Conservation (phyloP, 1,284 basidiomycete genomes). For the Irpex sp. region DNA sequence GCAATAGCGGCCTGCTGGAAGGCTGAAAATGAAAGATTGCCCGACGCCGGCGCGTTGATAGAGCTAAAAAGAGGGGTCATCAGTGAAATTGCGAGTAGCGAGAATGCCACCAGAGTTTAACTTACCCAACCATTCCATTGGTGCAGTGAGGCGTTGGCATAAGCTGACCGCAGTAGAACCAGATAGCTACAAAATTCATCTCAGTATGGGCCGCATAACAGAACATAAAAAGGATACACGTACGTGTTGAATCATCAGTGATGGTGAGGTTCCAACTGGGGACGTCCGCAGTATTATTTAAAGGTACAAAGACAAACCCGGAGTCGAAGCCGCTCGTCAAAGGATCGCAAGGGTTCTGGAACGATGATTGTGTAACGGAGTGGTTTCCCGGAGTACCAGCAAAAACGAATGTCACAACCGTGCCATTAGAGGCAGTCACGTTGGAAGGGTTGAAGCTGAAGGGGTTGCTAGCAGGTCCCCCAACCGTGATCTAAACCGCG, state of each 20-base stretch:
- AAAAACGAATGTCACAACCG: constrained; percentile 44
- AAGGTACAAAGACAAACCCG: constrained; percentile 31
- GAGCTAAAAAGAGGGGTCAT: constrained; percentile 25
- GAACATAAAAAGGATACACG: constrained; percentile 11
- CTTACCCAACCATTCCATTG: constrained; percentile 36
- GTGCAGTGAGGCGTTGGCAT: constrained; percentile 38
- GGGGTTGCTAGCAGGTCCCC: neutral
- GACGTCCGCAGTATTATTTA: constrained; percentile 16
- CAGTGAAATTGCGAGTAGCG: neutral
- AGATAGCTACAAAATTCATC: constrained; percentile 36
- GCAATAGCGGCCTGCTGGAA: constrained; percentile 34
- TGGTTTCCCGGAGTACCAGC: constrained; percentile 45
- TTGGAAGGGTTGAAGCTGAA: constrained; percentile 41
- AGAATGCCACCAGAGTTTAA: neutral
- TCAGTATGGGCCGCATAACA: too few species aligned
- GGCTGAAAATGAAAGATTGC: constrained; percentile 39
- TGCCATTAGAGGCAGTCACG: constrained; percentile 38
- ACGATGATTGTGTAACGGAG: constrained; percentile 47
- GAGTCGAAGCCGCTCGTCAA: constrained; percentile 43
- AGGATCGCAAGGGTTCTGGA: constrained; percentile 40
- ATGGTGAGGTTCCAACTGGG: constrained; percentile 43
- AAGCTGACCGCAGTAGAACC: constrained; percentile 58
- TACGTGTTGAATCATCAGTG: constrained; percentile 36
- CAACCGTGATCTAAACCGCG: neutral
- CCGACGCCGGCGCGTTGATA: constrained; percentile 47